Percentiles rank a stretch among this genome's conserved stretches.
Evolutionary conservation across 1,284 basidiomycete genomes (phyloP).

Genomic region (Anthracocystis panici-leucophaei): DNA sequence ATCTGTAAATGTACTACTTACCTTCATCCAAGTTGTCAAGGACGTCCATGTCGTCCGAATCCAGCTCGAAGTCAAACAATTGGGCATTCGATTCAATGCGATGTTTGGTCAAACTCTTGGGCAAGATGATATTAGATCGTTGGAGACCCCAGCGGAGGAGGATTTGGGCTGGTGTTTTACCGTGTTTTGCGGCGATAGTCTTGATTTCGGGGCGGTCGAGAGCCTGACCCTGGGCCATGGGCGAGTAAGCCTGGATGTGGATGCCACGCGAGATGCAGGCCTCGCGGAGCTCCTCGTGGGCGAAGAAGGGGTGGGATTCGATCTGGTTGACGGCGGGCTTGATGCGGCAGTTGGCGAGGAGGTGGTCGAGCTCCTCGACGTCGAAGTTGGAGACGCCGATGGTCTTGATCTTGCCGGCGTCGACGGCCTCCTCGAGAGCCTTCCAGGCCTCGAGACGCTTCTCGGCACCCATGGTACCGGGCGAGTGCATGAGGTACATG

Average conservation of each 20-base stretch:
- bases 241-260: slow-evolving; percentile 68
- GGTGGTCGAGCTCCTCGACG: slow-evolving; percentile 67
- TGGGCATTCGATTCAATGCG: slow-evolving; percentile 66
- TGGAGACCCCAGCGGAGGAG: slow-evolving; percentile 62
- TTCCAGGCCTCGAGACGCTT: slow-evolving; percentile 66
- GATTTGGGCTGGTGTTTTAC: slow-evolving; percentile 67
- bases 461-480: slow-evolving; percentile 64
- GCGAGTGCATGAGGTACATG: slow-evolving; percentile 68
- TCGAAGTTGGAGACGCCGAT: slow-evolving; percentile 70
- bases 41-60: slow-evolving; percentile 64
- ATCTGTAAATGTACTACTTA: not conserved
- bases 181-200: slow-evolving; percentile 67
- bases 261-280: slow-evolving; percentile 65
- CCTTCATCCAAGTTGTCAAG: slow-evolving; percentile 17
- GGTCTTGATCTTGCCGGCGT: slow-evolving; percentile 67
- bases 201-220: slow-evolving; percentile 66
- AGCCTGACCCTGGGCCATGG: slow-evolving; percentile 68
- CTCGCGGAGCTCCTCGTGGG: slow-evolving; percentile 67
- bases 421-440: slow-evolving; percentile 67
- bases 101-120: slow-evolving; percentile 66
- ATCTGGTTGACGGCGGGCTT: slow-evolving; percentile 69
- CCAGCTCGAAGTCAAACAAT: slow-evolving; percentile 67
- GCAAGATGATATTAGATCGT: slow-evolving; percentile 65
- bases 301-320: slow-evolving; percentile 69
- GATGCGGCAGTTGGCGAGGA: slow-evolving; percentile 64